Conservation (phyloP, 169 alveolate genomes). For the Babesia ovata region DNA sequence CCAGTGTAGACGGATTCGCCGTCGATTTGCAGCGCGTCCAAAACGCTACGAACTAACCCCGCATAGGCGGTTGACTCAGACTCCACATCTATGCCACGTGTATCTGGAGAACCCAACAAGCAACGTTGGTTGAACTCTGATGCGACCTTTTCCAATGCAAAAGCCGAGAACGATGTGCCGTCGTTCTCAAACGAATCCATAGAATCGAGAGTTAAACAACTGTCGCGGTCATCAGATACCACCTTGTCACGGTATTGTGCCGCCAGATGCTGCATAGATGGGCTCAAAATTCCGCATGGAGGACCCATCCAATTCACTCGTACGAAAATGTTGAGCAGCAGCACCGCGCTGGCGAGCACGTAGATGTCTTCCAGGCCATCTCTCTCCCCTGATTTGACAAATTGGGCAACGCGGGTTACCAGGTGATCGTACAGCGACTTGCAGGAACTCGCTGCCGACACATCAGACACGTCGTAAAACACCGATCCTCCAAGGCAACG, state of each 20-base stretch:
- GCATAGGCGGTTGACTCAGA: not conserved
- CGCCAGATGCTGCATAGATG: conserved; percentile 29
- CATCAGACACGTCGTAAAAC: conserved; percentile 1
- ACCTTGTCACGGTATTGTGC: conserved; percentile 28
- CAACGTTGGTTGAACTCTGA: conserved; percentile 37
- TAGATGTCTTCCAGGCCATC: conserved; percentile 19
- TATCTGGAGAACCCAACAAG: conserved; percentile 52
- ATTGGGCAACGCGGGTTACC: not conserved
- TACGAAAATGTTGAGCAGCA: conserved; percentile 42
- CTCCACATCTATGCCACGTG: conserved; percentile 17
- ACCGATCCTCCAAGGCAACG: conserved; percentile 22
- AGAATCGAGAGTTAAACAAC: not conserved
- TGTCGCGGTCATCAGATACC: conserved; percentile 11
- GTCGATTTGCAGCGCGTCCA: conserved; percentile 50
- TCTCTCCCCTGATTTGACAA: not conserved
- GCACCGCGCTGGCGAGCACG: conserved; percentile 53
- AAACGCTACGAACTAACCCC: conserved; percentile 12
- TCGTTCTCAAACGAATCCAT: not conserved
- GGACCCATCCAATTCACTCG: conserved; percentile 69
- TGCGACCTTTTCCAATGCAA: conserved; percentile 21
- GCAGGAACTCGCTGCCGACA: not conserved
- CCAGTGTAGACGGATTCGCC: conserved; percentile 65
- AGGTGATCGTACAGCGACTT: conserved; percentile 20
- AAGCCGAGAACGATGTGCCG: conserved; percentile 34
- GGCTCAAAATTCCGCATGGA: conserved; percentile 20